Percentiles rank a stretch among this genome's conserved stretches.
Evolutionary conservation across 257 asterid species (phyloP).

Genomic region (Plantago major): DNA sequence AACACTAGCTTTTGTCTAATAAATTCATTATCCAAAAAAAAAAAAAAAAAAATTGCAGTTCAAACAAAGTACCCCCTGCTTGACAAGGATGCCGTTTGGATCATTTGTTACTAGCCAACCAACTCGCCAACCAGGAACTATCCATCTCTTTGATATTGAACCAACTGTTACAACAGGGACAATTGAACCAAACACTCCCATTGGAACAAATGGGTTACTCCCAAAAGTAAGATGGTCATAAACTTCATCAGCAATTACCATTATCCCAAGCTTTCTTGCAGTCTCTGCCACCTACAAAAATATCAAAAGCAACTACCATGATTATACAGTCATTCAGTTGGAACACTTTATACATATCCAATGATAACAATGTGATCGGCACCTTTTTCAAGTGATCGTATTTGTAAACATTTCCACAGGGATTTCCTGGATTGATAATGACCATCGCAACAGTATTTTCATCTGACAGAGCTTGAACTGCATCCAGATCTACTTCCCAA

Average conservation of each 20-base stretch:
- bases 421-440: slow-evolving; percentile 87
- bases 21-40: not conserved
- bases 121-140: slow-evolving; percentile 85
- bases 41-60: not conserved
- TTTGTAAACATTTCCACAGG: slow-evolving; percentile 82
- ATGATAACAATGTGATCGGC: not conserved
- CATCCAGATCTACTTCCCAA: slow-evolving; percentile 80
- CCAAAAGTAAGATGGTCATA: slow-evolving; percentile 72
- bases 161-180: slow-evolving; percentile 70
- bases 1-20: too few relatives aligned
- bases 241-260: slow-evolving; percentile 84
- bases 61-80: slow-evolving; percentile 50
- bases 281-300: slow-evolving; percentile 66
- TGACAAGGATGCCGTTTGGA: slow-evolving; percentile 52
- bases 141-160: slow-evolving; percentile 80
- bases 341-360: not conserved
- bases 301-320: not conserved
- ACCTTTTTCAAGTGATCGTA: slow-evolving; percentile 80
- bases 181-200: slow-evolving; percentile 80
- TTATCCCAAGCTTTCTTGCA: slow-evolving; percentile 72
- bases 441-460: slow-evolving; percentile 84
- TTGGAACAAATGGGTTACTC: slow-evolving; percentile 62
- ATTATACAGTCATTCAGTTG: not conserved
- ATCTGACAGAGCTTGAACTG: slow-evolving; percentile 65
- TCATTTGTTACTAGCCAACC: slow-evolving; percentile 80